Evolutionary conservation across 1,284 basidiomycete species (phyloP), one percentile per base, ranked within the genome.

Genomic region (Irpex sp.): DNA sequence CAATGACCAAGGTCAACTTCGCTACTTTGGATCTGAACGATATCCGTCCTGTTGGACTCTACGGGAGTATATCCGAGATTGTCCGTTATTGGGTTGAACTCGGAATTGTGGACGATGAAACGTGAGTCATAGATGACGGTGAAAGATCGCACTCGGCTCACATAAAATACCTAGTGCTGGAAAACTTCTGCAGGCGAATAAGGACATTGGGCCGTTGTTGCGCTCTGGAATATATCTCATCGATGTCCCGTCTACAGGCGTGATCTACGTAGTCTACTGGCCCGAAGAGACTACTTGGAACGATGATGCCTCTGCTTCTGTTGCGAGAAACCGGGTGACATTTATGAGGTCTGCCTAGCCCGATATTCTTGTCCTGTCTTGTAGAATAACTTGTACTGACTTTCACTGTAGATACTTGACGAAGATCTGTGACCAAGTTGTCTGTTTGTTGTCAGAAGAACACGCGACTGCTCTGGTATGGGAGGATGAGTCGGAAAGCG

Each of bases 271-370:
- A 17, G 66, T 88, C 3, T 86, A 84, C 63, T 88, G 86, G 86
- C 86, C 85, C 0, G 83, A 88, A 66, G 78, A 83, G 37, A 77
- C 75, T 0, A 88, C 86, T 0, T 88, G 87, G 86, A 73, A 82
- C 33, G 83, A 86, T 69, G 72, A 77, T 37, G 79, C 81, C 0
- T 58, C 72, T 1, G 74, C 78, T 0, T 75, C 83, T 3, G 77
- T 84, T 47, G 68, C 75, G 26, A 75, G 81, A 1, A 88, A 86
- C 70, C 76, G 86, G 9, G 73, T 83, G 4, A 86, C 84, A 0
- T 88, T 88, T 66, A 85, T 88, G 82, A 72, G 85, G 86, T 21
- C 21, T 21, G 21, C 21, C 85, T 59, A 43, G 60, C 21, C 11
- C 37, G 37, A 8, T 3, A 11, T 4, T 11, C 36, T 21, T 17